Evolutionary conservation across 1,284 basidiomycete genomes (phyloP), one percentile per base, ranked within the genome.

Genomic region (Pulchroboletus neoregius): DNA sequence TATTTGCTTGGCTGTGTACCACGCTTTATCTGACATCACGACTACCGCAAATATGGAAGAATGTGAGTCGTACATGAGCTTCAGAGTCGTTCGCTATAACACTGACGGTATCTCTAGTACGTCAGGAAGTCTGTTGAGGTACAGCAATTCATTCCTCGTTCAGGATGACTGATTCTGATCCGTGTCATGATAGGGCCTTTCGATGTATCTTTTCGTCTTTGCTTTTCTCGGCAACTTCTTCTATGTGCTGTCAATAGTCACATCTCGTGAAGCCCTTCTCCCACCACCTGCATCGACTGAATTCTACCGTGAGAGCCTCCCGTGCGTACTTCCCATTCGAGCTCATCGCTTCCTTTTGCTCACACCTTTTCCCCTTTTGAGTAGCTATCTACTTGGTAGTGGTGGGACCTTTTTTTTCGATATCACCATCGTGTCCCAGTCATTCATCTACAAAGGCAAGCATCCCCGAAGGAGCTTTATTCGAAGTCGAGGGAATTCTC

Each of bases 21-120:
- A 90, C 83, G 1, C 71, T 95, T 16, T 97, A 97, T 67, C 71
- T 97, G 22, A 95, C 93, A 5, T 91, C 88, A 3, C 80, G 94
- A 42, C 70, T 96, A 58, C 94, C 94, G 23, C 94, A 96, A 67
- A 95, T 97, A 54, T 96, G 93, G 93, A 94, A 94, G 69, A 96
- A 96, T 60, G 92, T 94, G 63, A 68, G 91, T 82, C 6, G n/a
- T 47, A 9, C 12, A 39, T 33, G 27, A 48, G n/a, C 39, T 45
- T 20, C 44, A 27, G 18, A 27, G 32, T 30, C 47, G 34, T 48
- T 47, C 47, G 24, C 41, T 15, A 28, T 24, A 15, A 27, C 20
- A 27, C 41, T 32, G 35, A 50, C 12, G 9, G 11, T 43, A 31
- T 23, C 13, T 32, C 11, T 58, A 95, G 92, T 96, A 82, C 64